These are phyloP conservation scores for Tolypocladium guangdongense DNA, from an alignment of 2,329 filamentous ascomycete genomes.

Conservation along the genomic window DNA sequence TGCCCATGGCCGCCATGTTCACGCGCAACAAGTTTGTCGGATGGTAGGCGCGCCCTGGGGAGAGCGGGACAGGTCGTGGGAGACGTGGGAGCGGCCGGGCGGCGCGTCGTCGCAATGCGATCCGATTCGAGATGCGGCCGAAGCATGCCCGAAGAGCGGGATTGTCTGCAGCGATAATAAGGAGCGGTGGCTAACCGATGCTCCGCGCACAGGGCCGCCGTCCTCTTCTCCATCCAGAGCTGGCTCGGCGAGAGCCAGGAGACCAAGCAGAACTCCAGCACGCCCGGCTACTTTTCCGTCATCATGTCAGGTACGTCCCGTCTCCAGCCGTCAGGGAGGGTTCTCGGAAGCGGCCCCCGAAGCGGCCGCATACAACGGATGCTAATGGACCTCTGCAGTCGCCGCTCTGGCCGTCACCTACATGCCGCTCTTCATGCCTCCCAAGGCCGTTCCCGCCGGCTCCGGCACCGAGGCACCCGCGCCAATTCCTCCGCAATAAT, in stretches of 20 bases:
- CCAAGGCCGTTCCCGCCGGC: conserved; percentile 13
- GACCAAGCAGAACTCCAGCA: conserved; percentile 49
- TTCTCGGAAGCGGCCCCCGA: background rate
- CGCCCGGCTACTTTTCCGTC: conserved; percentile 61
- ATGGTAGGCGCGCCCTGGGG: conserved; percentile 32
- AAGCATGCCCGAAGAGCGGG: background rate
- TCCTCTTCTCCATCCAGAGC: conserved; percentile 63
- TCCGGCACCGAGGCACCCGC: conserved; percentile 22
- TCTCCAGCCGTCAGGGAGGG: background rate
- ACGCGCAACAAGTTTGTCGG: conserved; percentile 75
- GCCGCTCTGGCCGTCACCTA: conserved; percentile 47
- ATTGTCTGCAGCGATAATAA: background rate
- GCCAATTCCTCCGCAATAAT: conserved; percentile 4
- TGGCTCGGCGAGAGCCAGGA: conserved; percentile 70
- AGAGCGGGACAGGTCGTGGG: background rate
- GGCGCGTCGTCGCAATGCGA: background rate
- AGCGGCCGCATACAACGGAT: background rate
- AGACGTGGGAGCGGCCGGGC: background rate
- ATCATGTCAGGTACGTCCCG: conserved; percentile 61
- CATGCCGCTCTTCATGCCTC: conserved; percentile 39
- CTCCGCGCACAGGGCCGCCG: conserved; percentile 45
- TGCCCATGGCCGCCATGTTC: conserved; percentile 95
- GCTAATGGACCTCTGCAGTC: conserved; percentile 27
- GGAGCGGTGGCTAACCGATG: conserved; percentile 2
- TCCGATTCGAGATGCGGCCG: background rate